A percentile compares a stretch with the other conserved stretches of the same genome.
phyloP scores from a whole-genome alignment of 164 flowering plant genomes.

The Berberis thunbergii region DNA sequence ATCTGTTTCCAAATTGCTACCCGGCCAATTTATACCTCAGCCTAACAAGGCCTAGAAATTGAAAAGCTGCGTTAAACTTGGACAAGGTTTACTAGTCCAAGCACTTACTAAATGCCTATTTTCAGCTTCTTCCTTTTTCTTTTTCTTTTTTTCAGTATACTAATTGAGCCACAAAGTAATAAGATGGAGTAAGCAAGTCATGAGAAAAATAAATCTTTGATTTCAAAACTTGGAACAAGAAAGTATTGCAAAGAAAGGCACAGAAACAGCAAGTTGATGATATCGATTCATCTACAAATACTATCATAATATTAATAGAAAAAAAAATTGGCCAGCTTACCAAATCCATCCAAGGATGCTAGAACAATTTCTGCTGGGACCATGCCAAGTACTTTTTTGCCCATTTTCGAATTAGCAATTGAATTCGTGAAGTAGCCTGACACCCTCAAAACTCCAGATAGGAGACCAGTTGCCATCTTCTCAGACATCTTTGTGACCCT shows the following conservation, averaged over 20 bases:
- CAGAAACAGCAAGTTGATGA: neutral
- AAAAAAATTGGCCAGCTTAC: constrained; percentile 34
- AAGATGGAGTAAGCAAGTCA: no score
- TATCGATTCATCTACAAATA: neutral
- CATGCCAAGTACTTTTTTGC: constrained; percentile 72
- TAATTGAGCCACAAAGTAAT: no score
- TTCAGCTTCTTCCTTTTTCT: no score
- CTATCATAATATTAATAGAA: neutral
- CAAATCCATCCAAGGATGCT: constrained; percentile 87
- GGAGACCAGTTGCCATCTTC: constrained; percentile 65
- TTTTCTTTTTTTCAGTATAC: no score
- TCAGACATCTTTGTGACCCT: constrained; percentile 65
- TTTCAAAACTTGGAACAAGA: neutral
- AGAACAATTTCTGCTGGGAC: constrained; percentile 84
- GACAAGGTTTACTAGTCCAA: no score
- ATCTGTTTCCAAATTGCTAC: no score
- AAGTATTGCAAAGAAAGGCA: neutral
- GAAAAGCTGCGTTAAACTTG: no score
- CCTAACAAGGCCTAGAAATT: no score
- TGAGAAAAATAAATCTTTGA: no score
- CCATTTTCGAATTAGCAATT: constrained; percentile 62
- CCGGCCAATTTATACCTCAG: no score
- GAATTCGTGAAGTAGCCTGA: constrained; percentile 69
- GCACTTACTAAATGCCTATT: no score
- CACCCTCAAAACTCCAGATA: constrained; percentile 78